Conservation (phyloP, 2,329 filamentous ascomycete genomes). For the Diplodia scrobiculata region DNA sequence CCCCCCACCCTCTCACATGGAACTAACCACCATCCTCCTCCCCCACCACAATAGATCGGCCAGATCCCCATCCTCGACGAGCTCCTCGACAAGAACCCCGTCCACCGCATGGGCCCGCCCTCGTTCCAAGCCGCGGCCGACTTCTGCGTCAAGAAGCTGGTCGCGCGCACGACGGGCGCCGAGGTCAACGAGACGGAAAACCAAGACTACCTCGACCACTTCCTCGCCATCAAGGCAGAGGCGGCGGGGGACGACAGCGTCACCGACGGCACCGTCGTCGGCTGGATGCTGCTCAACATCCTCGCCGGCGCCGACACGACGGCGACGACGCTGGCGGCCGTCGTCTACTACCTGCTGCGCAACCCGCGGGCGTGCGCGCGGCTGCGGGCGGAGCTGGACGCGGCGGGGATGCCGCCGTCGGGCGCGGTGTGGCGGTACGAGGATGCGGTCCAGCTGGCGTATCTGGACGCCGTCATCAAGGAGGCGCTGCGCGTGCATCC, state of each 20-base stretch:
- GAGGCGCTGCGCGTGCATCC: conserved; percentile 46
- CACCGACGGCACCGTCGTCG: conserved; percentile 39
- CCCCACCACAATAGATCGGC: conserved; percentile 32
- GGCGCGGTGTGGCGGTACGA: conserved; percentile 34
- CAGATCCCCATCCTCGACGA: conserved; percentile 39
- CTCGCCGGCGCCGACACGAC: conserved; percentile 45
- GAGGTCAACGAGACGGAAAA: conserved; percentile 30
- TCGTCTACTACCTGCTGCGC: conserved; percentile 42
- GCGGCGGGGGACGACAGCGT: not conserved
- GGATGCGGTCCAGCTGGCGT: conserved; percentile 39
- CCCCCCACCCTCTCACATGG: not conserved
- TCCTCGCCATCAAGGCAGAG: conserved; percentile 32
- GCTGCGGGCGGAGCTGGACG: conserved; percentile 39
- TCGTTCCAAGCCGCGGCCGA: conserved; percentile 33
- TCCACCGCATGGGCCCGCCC: conserved; percentile 31
- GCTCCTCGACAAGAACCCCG: conserved; percentile 34
- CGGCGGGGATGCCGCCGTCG: conserved; percentile 33
- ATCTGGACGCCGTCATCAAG: conserved; percentile 43
- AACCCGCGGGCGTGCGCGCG: conserved; percentile 37
- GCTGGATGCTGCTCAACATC: conserved; percentile 41
- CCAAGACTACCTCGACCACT: conserved; percentile 34
- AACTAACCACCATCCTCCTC: not conserved
- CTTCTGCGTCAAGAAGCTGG: conserved; percentile 33
- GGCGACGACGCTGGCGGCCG: conserved; percentile 37
- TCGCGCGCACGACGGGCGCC: conserved; percentile 31